Conservation (phyloP, 192 early-diverging fungal genomes). For the Rhizophagus clarus region DNA sequence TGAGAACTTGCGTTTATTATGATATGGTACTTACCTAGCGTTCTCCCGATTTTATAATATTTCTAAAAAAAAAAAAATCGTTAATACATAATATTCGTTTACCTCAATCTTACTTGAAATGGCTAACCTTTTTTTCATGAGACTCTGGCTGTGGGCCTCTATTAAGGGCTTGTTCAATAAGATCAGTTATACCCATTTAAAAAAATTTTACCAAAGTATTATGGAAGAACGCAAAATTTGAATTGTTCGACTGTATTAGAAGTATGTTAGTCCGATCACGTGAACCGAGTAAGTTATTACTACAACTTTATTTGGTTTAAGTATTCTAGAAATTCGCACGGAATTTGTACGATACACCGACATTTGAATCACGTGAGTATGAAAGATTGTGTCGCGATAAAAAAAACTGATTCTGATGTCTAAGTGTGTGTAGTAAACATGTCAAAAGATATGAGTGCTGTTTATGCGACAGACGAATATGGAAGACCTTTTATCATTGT, state of each 20-base stretch:
- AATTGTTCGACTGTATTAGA: too few species aligned
- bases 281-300: too few species aligned
- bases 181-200: conserved; percentile 14
- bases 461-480: conserved; percentile 97
- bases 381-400: too few species aligned
- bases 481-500: conserved; percentile 98
- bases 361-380: too few species aligned
- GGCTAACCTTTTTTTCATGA: conserved; percentile 26
- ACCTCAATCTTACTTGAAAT: background rate
- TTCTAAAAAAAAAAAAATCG: conserved; percentile 1
- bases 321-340: too few species aligned
- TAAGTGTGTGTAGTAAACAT: too few species aligned
- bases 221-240: conserved; percentile 18
- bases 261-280: too few species aligned
- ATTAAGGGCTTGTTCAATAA: conserved; percentile 20
- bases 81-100: background rate
- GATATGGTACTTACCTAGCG: conserved; percentile 9
- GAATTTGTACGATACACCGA: too few species aligned
- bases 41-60: conserved; percentile 28
- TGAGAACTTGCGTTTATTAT: background rate
- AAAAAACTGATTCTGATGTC: too few species aligned
- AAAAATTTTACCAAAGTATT: too few species aligned
- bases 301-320: too few species aligned
- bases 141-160: conserved; percentile 14
- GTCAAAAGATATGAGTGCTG: conserved; percentile 51